Conservation (phyloP, 2,329 filamentous ascomycete species). For the Sporothrix pallida region DNA sequence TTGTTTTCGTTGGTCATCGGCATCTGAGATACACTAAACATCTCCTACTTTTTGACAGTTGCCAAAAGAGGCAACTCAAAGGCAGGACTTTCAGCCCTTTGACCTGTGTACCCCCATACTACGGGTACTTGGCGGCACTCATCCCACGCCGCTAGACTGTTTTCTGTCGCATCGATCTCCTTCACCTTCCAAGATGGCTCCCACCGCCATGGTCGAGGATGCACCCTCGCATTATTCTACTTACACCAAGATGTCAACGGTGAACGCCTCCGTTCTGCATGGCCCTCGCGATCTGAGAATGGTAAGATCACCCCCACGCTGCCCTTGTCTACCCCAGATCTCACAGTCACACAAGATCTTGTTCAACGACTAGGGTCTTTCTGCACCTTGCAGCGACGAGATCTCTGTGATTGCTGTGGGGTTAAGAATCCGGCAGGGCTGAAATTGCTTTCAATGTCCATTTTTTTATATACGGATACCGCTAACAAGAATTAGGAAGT, state of each 20-base stretch:
- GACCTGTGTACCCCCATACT: conserved; percentile 12
- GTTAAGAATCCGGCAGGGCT: background rate
- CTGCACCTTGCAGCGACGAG: background rate
- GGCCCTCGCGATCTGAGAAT: conserved; percentile 62
- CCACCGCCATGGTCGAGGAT: conserved; percentile 54
- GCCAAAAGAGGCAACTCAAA: conserved; percentile 12
- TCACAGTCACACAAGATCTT: conserved; percentile 44
- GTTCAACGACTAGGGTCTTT: background rate
- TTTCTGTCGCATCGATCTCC: conserved; percentile 33
- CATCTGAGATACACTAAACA: conserved; percentile 30
- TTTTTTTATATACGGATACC: background rate
- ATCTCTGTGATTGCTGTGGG: background rate
- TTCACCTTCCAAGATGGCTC: conserved; percentile 51
- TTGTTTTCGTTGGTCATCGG: conserved; percentile 23
- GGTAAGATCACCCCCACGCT: conserved; percentile 48
- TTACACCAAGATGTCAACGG: conserved; percentile 51
- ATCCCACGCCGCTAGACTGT: conserved; percentile 35
- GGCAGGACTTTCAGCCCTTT: conserved; percentile 39
- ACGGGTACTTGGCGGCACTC: conserved; percentile 26
- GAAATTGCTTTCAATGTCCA: background rate
- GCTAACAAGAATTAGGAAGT: conserved; percentile 52
- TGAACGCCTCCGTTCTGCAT: conserved; percentile 63
- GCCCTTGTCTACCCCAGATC: conserved; percentile 37
- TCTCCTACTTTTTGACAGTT: conserved; percentile 30
- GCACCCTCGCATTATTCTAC: conserved; percentile 53